phyloP scores from a whole-genome alignment of 2,329 filamentous ascomycete species.

The Neurospora sp. region DNA sequence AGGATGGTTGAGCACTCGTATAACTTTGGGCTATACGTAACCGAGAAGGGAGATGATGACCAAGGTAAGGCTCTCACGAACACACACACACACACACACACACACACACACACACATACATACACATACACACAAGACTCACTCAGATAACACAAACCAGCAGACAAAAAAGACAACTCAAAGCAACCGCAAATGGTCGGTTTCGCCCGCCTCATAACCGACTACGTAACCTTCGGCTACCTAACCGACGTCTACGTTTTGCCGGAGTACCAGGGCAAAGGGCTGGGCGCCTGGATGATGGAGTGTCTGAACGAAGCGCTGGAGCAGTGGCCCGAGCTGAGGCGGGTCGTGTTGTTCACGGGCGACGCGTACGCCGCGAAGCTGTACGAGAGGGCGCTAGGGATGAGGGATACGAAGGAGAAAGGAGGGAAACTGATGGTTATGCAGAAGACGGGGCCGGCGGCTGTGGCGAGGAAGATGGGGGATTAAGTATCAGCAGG shows the following conservation, averaged over 20 bases:
- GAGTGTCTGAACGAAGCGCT: constrained; percentile 47
- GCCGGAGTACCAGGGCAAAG: constrained; percentile 47
- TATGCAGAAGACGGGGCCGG: constrained; percentile 8
- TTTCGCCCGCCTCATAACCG: constrained; percentile 56
- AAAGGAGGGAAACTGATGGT: constrained; percentile 28
- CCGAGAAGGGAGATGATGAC: neutral
- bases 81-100: constrained; percentile 2
- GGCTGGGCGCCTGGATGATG: constrained; percentile 58
- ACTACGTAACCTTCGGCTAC: constrained; percentile 59
- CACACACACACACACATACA: neutral
- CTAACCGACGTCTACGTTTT: constrained; percentile 60
- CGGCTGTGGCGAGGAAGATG: neutral
- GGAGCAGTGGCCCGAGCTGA: constrained; percentile 46
- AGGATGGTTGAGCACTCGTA: constrained; percentile 48
- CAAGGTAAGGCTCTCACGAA: neutral
- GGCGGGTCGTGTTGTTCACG: constrained; percentile 48
- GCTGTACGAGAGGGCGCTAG: constrained; percentile 39
- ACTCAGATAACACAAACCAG: constrained; percentile 1
- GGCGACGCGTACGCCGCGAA: constrained; percentile 22
- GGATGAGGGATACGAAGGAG: constrained; percentile 34
- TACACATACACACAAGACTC: neutral
- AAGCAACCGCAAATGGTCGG: constrained; percentile 32
- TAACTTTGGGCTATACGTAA: constrained; percentile 47
- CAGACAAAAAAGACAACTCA: too few relatives aligned
- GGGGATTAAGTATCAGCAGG: neutral